Base-by-base conservation (phyloP, 371 early-diverging fungal species). In the Synchytrium microbalum region DNA sequence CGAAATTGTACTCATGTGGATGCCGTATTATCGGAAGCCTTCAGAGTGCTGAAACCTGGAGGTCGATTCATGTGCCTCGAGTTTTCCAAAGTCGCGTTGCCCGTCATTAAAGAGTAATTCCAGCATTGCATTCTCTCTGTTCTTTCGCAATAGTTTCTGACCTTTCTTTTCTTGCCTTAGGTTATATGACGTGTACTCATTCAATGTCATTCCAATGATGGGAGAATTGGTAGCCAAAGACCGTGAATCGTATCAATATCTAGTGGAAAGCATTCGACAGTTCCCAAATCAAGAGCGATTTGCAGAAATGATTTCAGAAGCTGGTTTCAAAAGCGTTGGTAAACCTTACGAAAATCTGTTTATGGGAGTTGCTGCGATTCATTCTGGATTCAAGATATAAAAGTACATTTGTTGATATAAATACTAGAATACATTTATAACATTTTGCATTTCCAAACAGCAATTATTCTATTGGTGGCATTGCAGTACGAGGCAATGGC, bases 201-300 rank as follows among this genome's bases (percentile, higher is more conserved):
- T 96, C 72, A 82, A 96, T 60, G 84, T 95, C 25, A 96, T 98
- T 64, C 98, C 98, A 1, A 76, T 78, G 5, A 72, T 97, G 55
- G 98, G 98, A 28, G 86, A 89, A 68, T 67, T 89, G 28, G 85
- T 97, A 60, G 95, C 97, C 19, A 82, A 86, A 53, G 97, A 97
- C 72, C 86, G 90, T 27, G 88, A 86, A 31, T 93, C 94, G 28
- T 97, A 97, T 72, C 91, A 95, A 74, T 97, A 97, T 70, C 82
- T 97, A n/a, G 97, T 97, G n/a, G 98, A 97, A 71, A 89, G 90
- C 64, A 97, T 97, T 67, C 87, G 95, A 67, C 86, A 86, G 74
- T 97, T 97, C 83, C 95, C 95, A 28, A 70, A 84, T n/a, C 96
- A 97, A 79, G 79, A 82, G 59, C 82, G 84, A 67, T 97, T 97